A percentile compares a stretch with the other conserved stretches of the same genome.
Conservation (phyloP, 805 yeast genomes). For the Cyberlindnera suaveolens region DNA sequence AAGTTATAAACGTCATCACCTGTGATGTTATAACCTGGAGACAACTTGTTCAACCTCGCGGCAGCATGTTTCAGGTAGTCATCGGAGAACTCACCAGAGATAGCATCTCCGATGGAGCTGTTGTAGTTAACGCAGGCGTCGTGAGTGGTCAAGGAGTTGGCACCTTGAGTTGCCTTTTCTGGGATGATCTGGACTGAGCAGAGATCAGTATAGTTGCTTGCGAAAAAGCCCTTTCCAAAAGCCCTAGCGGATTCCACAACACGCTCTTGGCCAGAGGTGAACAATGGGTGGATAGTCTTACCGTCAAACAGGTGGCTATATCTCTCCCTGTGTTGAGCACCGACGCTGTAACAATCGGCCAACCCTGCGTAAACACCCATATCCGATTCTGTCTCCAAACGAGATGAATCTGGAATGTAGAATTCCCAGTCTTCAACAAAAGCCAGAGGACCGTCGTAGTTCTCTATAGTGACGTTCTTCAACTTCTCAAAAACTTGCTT, state of each 20-base stretch:
- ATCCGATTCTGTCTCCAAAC: slow-evolving; percentile 35
- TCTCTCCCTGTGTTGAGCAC: slow-evolving; percentile 36
- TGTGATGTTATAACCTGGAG: slow-evolving; percentile 50
- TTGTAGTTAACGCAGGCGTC: slow-evolving; percentile 36
- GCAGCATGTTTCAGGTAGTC: slow-evolving; percentile 47
- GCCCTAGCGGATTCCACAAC: slow-evolving; percentile 40
- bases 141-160: slow-evolving; percentile 44
- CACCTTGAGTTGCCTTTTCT: slow-evolving; percentile 40
- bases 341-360: slow-evolving; percentile 37
- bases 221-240: slow-evolving; percentile 45
- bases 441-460: slow-evolving; percentile 41
- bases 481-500: slow-evolving; percentile 27
- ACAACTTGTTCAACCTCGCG: slow-evolving; percentile 45
- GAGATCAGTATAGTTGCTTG: slow-evolving; percentile 30
- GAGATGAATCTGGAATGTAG: slow-evolving; percentile 34
- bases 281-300: slow-evolving; percentile 35
- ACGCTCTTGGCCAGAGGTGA: slow-evolving; percentile 42
- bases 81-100: slow-evolving; percentile 15
- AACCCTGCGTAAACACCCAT: slow-evolving; percentile 43
- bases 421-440: slow-evolving; percentile 52
- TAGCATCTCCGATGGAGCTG: slow-evolving; percentile 13
- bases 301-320: slow-evolving; percentile 37
- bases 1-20: slow-evolving; percentile 44
- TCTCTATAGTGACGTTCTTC: slow-evolving; percentile 23
- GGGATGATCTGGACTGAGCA: slow-evolving; percentile 29